Conservation (phyloP, 2,329 filamentous ascomycete genomes). For the Colletotrichum acutatum region DNA sequence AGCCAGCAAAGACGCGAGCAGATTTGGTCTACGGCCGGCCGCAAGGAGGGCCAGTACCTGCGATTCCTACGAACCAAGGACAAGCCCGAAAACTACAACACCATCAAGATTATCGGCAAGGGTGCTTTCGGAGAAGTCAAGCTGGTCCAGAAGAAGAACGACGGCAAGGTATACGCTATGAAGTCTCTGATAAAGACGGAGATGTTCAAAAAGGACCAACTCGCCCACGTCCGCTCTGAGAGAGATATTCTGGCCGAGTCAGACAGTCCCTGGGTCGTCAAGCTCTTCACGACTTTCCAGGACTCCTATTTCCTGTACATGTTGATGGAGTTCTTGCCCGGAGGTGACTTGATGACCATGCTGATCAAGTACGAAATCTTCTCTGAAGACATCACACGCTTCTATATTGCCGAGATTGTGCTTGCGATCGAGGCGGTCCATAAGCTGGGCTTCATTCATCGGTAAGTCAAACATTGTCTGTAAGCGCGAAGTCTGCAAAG, state of each 20-base stretch:
- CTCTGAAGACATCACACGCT: slow-evolving; percentile 96
- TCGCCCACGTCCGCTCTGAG: slow-evolving; percentile 96
- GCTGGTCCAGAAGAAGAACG: slow-evolving; percentile 94
- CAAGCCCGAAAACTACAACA: slow-evolving; percentile 92
- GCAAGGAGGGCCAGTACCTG: slow-evolving; percentile 91
- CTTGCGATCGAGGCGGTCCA: slow-evolving; percentile 99
- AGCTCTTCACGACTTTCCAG: slow-evolving; percentile 98
- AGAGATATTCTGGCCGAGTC: slow-evolving; percentile 98
- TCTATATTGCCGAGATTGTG: slow-evolving; percentile 99
- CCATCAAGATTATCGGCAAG: slow-evolving; percentile 98
- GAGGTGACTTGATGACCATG: slow-evolving; percentile 99
- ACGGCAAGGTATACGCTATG: slow-evolving; percentile 97
- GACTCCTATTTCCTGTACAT: slow-evolving; percentile 97
- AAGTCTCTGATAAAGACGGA: slow-evolving; percentile 99
- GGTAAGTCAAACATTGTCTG: slow-evolving; percentile 67
- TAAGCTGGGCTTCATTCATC: slow-evolving; percentile 97
- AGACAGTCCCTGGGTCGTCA: slow-evolving; percentile 99
- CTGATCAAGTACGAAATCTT: slow-evolving; percentile 99
- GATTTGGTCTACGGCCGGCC: slow-evolving; percentile 85
- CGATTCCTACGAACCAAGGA: slow-evolving; percentile 95
- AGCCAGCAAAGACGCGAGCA: slow-evolving; percentile 82
- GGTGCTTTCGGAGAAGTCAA: slow-evolving; percentile 99
- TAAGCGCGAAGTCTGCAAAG: neutral
- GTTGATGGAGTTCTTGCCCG: slow-evolving; percentile 99
- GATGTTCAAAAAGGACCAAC: slow-evolving; percentile 99